Base-by-base conservation (phyloP, 2,329 filamentous ascomycete species). In the Ciborinia camelliae region DNA sequence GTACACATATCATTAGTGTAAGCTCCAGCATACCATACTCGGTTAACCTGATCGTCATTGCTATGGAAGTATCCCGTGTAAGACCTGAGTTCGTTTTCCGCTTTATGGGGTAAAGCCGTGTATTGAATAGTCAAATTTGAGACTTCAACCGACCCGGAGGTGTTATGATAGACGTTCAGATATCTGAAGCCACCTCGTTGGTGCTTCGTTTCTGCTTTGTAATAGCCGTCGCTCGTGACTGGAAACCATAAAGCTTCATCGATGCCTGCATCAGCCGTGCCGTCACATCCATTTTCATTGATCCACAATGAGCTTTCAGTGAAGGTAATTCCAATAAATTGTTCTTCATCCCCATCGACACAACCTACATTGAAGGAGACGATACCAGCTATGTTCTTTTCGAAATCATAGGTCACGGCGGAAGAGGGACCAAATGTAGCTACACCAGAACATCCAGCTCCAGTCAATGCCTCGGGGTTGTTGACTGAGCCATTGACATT, bases 31-130 rank as follows among this genome's bases (percentile, higher is more conserved):
- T 83, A 83, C 81, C 81, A 83, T 59, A 83, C 79, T 3, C 79
- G 77, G 71, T 86, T 85, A 58, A 87, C 75, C 30, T 82, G 70
- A 10, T 80, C 77, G 66, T 81, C 80, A 48, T 75, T 78, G 63
- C 75, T 79, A 66, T 82, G 76, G 66, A 84, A 85, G 68, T 84
- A 84, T n/a, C 82, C 83, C 52, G 81, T 77, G 66, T 85, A 85
- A 20, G 59, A 28, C 1, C 75, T 76, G 6, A 79, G 67, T 43
- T 81, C 68, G 14, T 59, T 32, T 47, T 57, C 52, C 37, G 55
- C 41, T 15, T 48, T 76, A 72, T 74, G 77, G 0, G 77, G 78
- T 55, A 78, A 74, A 68, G 79, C 78, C 43, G 71, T 75, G 48
- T 77, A 75, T 39, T 79, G 73, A 6, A 76, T 70, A 12, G 72